Conservation (phyloP, 2,329 filamentous ascomycete species). For the Fusarium dlaminii region DNA sequence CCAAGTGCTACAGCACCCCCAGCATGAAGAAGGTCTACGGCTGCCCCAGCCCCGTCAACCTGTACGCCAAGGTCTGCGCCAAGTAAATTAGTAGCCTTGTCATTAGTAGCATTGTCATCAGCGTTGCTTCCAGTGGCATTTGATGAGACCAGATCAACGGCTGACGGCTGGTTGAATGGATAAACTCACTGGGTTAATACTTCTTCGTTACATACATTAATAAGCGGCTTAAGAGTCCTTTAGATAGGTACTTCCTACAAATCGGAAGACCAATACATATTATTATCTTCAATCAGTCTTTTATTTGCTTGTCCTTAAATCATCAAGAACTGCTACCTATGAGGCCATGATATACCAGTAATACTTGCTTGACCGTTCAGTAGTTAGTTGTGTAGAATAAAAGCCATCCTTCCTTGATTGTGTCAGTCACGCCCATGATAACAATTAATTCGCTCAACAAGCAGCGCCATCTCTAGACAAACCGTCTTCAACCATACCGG, state of each 20-base stretch:
- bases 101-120: neutral
- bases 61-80: constrained; percentile 46
- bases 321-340: rapidly evolving
- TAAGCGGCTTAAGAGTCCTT: neutral
- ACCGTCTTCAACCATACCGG: neutral
- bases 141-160: neutral
- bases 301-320: rapidly evolving
- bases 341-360: no score
- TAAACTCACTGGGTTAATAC: neutral
- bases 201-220: constrained; percentile 8
- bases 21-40: constrained; percentile 51
- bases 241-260: neutral
- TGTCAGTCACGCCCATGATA: neutral
- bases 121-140: neutral
- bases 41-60: constrained; percentile 52
- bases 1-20: constrained; percentile 53
- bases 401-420: neutral
- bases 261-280: constrained; percentile 5
- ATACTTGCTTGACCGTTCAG: rapidly evolving
- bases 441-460: neutral
- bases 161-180: no score
- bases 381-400: neutral
- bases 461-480: neutral
- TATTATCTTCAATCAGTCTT: neutral
- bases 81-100: constrained; percentile 16